Base-by-base conservation (phyloP, 352 stramenopile genomes). In the Globisporangium radiosum region DNA sequence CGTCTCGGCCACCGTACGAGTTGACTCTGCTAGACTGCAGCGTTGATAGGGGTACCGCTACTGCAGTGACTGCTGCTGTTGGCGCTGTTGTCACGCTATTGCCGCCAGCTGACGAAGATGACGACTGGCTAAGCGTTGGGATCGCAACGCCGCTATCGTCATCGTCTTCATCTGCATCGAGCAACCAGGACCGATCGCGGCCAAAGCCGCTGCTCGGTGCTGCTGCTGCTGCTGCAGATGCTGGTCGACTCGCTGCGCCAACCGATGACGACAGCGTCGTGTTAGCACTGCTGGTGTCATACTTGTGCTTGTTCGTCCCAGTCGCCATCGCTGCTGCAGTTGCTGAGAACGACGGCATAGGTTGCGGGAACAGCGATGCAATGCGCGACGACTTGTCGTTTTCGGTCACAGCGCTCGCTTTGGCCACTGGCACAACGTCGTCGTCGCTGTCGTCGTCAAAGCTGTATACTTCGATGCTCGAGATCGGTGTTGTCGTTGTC, bases 141-240 rank as follows among this genome's bases (percentile, higher is more conserved):
- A 55, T 33, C 25, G 25, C 39, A 6, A 9, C 42, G 7, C 57
- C 53, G 52, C 39, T 37, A 19, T 65, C 63, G 33, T 81, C 71
- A 52, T 33, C 25, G 25, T 33, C 25, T 3, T 81, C 71, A 17
- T 78, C 66, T 8, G 62, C 66, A 58, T 81, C 75, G 7, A 85
- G 62, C 25, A 85, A 63, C 75, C 75, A 85, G 36, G 73, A 80
- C n/a, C 73, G 67, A 62, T 85, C 75, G 8, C 75, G 73, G 39
- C 75, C 75, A 59, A 85, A 85, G 3, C 65, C 71, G 13, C 60
- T 60, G 11, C 25, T 33, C 25, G 25, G 25, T 33, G 19, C 25
- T 15, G 48, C 5, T 25, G 48, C 5, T 25, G 9, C 19, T 25
- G 8, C 48, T 52, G n/a, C 48, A 52, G 15, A 9, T 36, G 36